Conservation (phyloP, 768 basidiomycete species). For the Xerocomus spinulosus region DNA sequence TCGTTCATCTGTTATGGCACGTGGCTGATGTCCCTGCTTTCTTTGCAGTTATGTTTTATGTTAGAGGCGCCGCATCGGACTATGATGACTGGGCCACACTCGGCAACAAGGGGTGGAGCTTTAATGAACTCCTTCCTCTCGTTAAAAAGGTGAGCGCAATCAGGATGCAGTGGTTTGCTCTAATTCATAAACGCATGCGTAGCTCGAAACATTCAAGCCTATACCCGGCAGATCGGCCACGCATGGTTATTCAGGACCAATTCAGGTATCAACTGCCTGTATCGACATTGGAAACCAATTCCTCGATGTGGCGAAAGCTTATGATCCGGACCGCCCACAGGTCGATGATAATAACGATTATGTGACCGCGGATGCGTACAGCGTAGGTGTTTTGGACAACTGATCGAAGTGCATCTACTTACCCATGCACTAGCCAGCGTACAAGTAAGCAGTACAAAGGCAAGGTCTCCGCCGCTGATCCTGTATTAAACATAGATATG, state of each 20-base stretch:
- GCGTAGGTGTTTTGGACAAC: slow-evolving; percentile 10
- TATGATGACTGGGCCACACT: slow-evolving; percentile 26
- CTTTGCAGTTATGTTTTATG: slow-evolving; percentile 16
- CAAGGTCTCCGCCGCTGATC: neutral
- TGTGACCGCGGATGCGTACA: slow-evolving; percentile 21
- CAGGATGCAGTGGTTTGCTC: too few species aligned
- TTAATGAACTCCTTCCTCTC: slow-evolving; percentile 23
- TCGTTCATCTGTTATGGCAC: neutral
- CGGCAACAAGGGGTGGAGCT: slow-evolving; percentile 24
- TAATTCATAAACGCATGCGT: neutral
- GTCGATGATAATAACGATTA: slow-evolving; percentile 50
- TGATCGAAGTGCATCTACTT: neutral
- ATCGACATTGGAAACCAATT: slow-evolving; percentile 37
- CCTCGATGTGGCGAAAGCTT: slow-evolving; percentile 40
- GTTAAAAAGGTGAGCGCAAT: slow-evolving; percentile 17
- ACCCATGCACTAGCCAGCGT: slow-evolving; percentile 7
- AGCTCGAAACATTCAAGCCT: slow-evolving; percentile 34
- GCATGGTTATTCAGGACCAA: slow-evolving; percentile 35
- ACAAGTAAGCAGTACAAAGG: slow-evolving; percentile 7
- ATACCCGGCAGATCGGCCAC: slow-evolving; percentile 16
- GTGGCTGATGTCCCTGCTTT: neutral
- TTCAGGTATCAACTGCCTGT: slow-evolving; percentile 18
- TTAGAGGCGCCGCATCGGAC: slow-evolving; percentile 24
- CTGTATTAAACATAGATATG: slow-evolving; percentile 39
- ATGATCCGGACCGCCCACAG: slow-evolving; percentile 42